A percentile compares a stretch with the other conserved stretches of the same genome.
These are phyloP conservation scores for Albophoma yamanashiensis DNA, from an alignment of 2,329 filamentous ascomycete genomes.

Conservation along the genomic window DNA sequence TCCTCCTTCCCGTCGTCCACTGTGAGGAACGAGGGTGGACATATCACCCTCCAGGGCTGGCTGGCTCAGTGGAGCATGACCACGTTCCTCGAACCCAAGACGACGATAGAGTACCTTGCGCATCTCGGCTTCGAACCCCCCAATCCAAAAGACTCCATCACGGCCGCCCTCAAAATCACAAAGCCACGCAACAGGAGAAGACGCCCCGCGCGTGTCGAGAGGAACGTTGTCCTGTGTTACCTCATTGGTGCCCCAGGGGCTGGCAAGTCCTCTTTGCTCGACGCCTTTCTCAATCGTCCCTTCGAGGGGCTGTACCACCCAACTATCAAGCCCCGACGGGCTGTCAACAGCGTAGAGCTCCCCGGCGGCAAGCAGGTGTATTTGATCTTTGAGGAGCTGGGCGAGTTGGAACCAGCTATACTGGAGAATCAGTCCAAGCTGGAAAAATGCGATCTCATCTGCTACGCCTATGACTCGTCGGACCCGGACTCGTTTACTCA, in stretches of 20 bases:
- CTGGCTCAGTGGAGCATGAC: conserved; percentile 99
- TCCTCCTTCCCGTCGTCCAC: conserved; percentile 87
- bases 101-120: conserved; percentile 88
- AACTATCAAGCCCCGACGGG: conserved; percentile 87
- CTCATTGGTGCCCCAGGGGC: conserved; percentile 76
- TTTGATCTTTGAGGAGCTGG: conserved; percentile 87
- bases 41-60: conserved; percentile 96
- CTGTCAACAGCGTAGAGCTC: conserved; percentile 93
- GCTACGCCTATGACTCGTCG: conserved; percentile 93
- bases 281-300: conserved; percentile 81
- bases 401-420: conserved; percentile 89
- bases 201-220: conserved; percentile 74
- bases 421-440: conserved; percentile 85
- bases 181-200: conserved; percentile 80
- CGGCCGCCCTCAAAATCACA: conserved; percentile 81
- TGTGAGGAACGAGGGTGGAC: conserved; percentile 86
- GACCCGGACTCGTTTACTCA: conserved; percentile 94
- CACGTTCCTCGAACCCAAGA: conserved; percentile 90
- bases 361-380: conserved; percentile 96
- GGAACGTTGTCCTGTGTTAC: conserved; percentile 91
- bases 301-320: conserved; percentile 80
- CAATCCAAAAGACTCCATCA: conserved; percentile 65
- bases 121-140: conserved; percentile 88
- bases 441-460: conserved; percentile 86
- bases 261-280: conserved; percentile 84